Conservation (phyloP, 2,329 filamentous ascomycete genomes). For the Penicillium sp. region DNA sequence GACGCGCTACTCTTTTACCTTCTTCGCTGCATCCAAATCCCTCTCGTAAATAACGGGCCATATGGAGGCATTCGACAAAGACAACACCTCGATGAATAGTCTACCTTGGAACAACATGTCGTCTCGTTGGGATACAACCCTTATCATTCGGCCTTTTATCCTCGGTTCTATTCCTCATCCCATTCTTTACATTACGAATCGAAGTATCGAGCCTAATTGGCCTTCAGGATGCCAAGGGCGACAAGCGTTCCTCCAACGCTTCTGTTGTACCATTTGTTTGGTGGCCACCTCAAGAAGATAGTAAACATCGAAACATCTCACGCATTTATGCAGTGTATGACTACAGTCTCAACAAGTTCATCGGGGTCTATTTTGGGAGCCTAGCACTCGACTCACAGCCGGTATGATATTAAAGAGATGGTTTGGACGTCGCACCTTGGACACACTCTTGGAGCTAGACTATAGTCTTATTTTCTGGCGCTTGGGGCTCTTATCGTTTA, state of each 20-base stretch:
- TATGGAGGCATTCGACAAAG: background rate
- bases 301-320: constrained; percentile 18
- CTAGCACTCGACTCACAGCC: constrained; percentile 12
- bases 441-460: background rate
- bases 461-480: background rate
- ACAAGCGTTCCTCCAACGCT: constrained; percentile 13
- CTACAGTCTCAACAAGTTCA: background rate
- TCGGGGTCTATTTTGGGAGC: constrained; percentile 11
- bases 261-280: constrained; percentile 11
- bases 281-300: constrained; percentile 15
- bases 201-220: background rate
- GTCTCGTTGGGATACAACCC: background rate
- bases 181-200: constrained; percentile 1
- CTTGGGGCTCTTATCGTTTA: background rate
- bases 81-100: background rate
- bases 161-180: background rate
- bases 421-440: constrained; percentile 11
- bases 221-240: constrained; percentile 12
- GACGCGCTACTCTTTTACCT: constrained; percentile 4
- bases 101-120: background rate
- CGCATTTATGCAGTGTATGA: constrained; percentile 18
- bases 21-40: background rate
- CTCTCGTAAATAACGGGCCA: background rate
- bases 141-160: background rate
- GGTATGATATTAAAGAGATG: constrained; percentile 21